Percentiles rank a stretch among this genome's conserved stretches.
Conservation (phyloP, 768 basidiomycete genomes). For the Kondoa malvinella region DNA sequence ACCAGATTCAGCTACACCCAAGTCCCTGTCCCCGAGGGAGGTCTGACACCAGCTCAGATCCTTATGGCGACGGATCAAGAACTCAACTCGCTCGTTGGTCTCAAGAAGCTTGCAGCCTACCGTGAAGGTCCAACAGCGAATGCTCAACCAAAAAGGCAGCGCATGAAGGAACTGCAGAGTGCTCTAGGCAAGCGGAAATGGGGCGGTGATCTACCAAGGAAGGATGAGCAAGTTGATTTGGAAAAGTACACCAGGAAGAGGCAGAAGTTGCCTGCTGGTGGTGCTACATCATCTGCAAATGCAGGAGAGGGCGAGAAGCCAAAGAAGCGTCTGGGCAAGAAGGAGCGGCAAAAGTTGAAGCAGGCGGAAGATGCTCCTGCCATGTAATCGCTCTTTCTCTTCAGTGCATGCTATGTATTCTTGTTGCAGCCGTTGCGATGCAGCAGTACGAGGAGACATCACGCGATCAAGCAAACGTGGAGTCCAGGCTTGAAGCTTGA, state of each 20-base stretch:
- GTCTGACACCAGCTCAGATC: conserved; percentile 66
- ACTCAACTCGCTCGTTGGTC: conserved; percentile 71
- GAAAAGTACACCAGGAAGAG: conserved; percentile 24
- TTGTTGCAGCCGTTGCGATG: too few species aligned
- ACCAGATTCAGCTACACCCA: conserved; percentile 87
- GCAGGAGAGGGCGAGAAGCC: conserved; percentile 9
- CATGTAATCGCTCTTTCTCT: background rate
- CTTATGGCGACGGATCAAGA: conserved; percentile 81
- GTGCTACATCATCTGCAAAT: background rate
- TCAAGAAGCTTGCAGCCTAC: conserved; percentile 86
- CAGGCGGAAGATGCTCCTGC: background rate
- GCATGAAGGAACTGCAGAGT: conserved; percentile 34
- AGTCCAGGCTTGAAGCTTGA: too few species aligned
- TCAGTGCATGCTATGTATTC: background rate
- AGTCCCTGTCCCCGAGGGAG: conserved; percentile 41
- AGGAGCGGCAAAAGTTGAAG: conserved; percentile 15
- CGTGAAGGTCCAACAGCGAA: conserved; percentile 36
- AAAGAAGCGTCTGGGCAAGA: conserved; percentile 18
- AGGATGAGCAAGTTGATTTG: conserved; percentile 27
- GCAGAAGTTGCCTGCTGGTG: background rate
- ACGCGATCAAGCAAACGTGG: too few species aligned
- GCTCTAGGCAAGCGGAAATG: conserved; percentile 30
- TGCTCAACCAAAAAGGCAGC: conserved; percentile 50
- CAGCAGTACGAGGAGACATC: too few species aligned
- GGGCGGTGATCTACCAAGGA: conserved; percentile 30